Evolutionary conservation across 371 early-diverging fungal genomes (phyloP), one percentile per base, ranked within the genome.

Genomic region (Syncephalastrum sp.): DNA sequence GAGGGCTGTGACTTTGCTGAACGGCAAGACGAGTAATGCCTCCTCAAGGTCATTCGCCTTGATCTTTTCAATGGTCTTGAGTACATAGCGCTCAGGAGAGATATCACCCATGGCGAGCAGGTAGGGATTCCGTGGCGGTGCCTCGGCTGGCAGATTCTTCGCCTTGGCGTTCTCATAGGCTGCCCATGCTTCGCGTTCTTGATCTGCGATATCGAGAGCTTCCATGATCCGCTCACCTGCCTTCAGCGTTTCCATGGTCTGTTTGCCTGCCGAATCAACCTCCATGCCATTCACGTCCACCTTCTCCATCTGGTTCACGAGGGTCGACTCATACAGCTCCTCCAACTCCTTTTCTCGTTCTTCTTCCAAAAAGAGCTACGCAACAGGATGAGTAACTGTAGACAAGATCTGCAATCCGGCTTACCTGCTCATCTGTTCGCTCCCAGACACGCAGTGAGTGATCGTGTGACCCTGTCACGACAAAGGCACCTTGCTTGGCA

Each of bases 331-430:
- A 48, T 91, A 90, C 57, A 91, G 42, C 54, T 92, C 89, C 61
- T 97, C 98, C 54, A 96, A 59, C 67, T 96, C 95, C 47, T 88
- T 86, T 70, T 98, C 97, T 24, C 94, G 85, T 70, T 98, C 98
- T 80, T 98, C 98, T 67, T 96, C 96, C 50, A 96, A 72, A 59
- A 94, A 93, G 51, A 96, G 78, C 68, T 81, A 63, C 10, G 57
- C 3, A 43, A 51, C 57, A n/a, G 54, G 43, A 46, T 48, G 21
- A 49, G 38, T 33, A 33, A 2, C 38, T 33, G 38, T 10, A 15
- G 0, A n/a, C 45, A 19, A 56, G 42, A 17, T 13, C 23, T 6
- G 21, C 19, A 27, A 53, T 50, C 44, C 1, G 23, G 19, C 15
- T 47, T 65, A 87, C 85, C 68, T 91, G 95, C 57, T 97, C 98